Evolutionary conservation across 2,329 filamentous ascomycete genomes (phyloP).

Genomic region (Daldinia sp.): DNA sequence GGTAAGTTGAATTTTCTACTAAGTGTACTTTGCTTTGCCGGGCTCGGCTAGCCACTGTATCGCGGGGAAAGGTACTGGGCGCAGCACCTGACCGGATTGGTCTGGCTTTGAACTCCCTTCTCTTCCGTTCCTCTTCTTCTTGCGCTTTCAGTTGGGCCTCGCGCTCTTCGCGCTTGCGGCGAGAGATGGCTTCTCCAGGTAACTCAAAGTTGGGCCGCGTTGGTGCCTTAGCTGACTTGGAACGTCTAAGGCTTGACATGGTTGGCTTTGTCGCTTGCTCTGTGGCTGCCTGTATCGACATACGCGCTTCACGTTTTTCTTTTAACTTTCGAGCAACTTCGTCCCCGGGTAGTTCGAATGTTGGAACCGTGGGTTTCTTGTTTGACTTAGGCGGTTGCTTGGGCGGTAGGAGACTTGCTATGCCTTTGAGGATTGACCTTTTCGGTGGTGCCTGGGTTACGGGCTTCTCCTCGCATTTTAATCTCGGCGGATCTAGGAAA

Average conservation of each 20-base stretch:
- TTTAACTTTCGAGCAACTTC: slow-evolving; percentile 57
- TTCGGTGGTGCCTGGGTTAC: slow-evolving; percentile 40
- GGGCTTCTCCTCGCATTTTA: slow-evolving; percentile 39
- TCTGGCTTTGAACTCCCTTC: slow-evolving; percentile 70
- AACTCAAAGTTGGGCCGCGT: slow-evolving; percentile 68
- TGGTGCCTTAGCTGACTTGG: slow-evolving; percentile 60
- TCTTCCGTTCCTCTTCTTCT: slow-evolving; percentile 67
- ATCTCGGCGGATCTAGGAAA: slow-evolving; percentile 45
- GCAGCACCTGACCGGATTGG: slow-evolving; percentile 59
- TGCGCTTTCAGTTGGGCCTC: slow-evolving; percentile 62
- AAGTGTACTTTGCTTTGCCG: slow-evolving; percentile 54
- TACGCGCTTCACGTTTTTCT: slow-evolving; percentile 57
- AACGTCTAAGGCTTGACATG: slow-evolving; percentile 52
- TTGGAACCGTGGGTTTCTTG: slow-evolving; percentile 62
- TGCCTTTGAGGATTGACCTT: slow-evolving; percentile 45
- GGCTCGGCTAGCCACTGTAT: slow-evolving; percentile 65
- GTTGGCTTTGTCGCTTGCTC: slow-evolving; percentile 42
- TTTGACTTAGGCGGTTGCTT: slow-evolving; percentile 60
- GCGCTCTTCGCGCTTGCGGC: slow-evolving; percentile 62
- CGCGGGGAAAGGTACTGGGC: slow-evolving; percentile 57
- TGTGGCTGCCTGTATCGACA: slow-evolving; percentile 48
- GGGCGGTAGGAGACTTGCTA: slow-evolving; percentile 54
- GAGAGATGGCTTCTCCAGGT: slow-evolving; percentile 68
- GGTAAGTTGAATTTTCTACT: slow-evolving; percentile 41
- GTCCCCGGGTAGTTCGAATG: slow-evolving; percentile 70